A percentile compares a stretch with the other conserved stretches of the same genome.
Evolutionary conservation across 495 filamentous ascomycete genomes (phyloP).

Genomic region (Penicillium flavigenum): DNA sequence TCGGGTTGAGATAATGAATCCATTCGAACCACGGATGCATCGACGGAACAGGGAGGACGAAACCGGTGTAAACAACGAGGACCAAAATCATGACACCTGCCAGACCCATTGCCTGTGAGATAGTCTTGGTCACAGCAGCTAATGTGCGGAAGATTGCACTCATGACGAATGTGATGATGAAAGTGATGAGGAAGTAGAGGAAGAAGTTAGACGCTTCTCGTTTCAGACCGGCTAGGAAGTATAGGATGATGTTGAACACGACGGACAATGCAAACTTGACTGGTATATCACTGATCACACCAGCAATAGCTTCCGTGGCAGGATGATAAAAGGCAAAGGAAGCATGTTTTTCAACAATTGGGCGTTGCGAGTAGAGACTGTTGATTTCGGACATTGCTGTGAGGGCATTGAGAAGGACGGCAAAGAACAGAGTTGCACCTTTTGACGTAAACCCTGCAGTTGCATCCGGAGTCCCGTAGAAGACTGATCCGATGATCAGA

Average conservation of each 20-base stretch:
- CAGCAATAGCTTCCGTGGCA: conserved; percentile 53
- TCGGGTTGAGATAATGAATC: conserved; percentile 46
- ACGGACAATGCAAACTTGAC: conserved; percentile 45
- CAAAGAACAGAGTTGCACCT: conserved; percentile 82
- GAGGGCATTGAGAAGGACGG: conserved; percentile 63
- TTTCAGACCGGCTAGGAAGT: conserved; percentile 54
- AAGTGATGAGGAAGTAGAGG: conserved; percentile 53
- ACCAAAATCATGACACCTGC: conserved; percentile 44
- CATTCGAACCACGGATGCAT: conserved; percentile 52
- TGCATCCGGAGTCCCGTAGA: conserved; percentile 66
- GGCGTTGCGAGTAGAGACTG: conserved; percentile 52
- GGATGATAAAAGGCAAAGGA: conserved; percentile 62
- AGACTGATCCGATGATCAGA: conserved; percentile 78
- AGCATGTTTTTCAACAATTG: conserved; percentile 60
- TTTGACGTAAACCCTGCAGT: conserved; percentile 66
- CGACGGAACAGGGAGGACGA: conserved; percentile 40
- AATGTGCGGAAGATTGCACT: conserved; percentile 46
- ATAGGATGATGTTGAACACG: conserved; percentile 51
- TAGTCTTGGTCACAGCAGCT: conserved; percentile 43
- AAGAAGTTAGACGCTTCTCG: conserved; percentile 51
- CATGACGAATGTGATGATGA: conserved; percentile 55
- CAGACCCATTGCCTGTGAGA: conserved; percentile 47
- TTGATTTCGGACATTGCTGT: conserved; percentile 55
- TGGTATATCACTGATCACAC: conserved; percentile 55
- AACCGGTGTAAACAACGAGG: conserved; percentile 47